These are phyloP conservation scores for Pachysandra terminalis DNA, from an alignment of 164 flowering plant species.

Conservation along the genomic window DNA sequence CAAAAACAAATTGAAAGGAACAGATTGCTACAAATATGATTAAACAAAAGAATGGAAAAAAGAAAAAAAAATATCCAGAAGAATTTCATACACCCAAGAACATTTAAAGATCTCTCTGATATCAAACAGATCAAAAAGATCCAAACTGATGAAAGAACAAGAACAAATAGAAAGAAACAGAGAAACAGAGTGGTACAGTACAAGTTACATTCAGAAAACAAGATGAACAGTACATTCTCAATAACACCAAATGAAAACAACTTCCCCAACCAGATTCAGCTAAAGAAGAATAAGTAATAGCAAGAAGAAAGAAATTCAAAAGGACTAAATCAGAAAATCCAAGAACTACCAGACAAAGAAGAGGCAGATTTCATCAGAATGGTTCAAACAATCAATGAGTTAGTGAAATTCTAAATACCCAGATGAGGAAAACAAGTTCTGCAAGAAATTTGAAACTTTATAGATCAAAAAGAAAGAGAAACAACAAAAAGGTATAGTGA, in stretches of 20 bases:
- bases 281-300: too few relatives aligned
- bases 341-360: too few relatives aligned
- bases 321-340: not conserved
- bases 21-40: too few relatives aligned
- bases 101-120: too few relatives aligned
- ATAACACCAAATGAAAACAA: too few relatives aligned
- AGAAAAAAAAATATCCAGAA: too few relatives aligned
- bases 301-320: not conserved
- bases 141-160: not conserved
- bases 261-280: not conserved
- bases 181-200: not conserved
- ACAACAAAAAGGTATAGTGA: too few relatives aligned
- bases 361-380: too few relatives aligned
- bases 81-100: too few relatives aligned
- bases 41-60: too few relatives aligned
- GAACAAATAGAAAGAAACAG: not conserved
- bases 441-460: not conserved
- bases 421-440: not conserved
- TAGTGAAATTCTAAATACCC: not conserved
- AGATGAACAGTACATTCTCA: not conserved
- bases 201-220: not conserved
- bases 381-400: not conserved
- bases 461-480: not conserved
- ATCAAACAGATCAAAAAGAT: not conserved
- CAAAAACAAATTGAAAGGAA: too few relatives aligned